Evolutionary conservation across 2,329 filamentous ascomycete genomes (phyloP).

Genomic region (Tricladium varicosporioides): DNA sequence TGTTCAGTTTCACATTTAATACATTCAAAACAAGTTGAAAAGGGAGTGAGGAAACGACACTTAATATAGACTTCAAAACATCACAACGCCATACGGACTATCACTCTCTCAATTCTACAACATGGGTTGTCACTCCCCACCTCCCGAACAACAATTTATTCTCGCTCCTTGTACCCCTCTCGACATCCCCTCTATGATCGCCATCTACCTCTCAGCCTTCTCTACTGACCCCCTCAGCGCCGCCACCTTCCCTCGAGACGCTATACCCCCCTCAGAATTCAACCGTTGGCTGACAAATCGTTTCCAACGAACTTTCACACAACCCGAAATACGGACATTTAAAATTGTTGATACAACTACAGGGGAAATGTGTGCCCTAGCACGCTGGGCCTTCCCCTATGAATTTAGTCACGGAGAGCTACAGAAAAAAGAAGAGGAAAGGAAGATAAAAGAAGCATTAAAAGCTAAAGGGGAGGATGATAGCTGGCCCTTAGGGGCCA

Average conservation of each 20-base stretch:
- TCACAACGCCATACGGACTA: neutral
- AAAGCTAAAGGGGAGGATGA: slow-evolving; percentile 10
- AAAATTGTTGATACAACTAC: slow-evolving; percentile 33
- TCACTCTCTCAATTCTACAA: neutral
- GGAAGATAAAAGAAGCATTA: slow-evolving; percentile 3
- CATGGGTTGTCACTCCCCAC: neutral
- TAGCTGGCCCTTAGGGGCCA: slow-evolving; percentile 33
- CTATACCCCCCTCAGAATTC: slow-evolving; percentile 12
- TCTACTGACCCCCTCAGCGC: slow-evolving; percentile 24
- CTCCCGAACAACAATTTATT: slow-evolving; percentile 6
- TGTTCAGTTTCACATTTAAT: no score
- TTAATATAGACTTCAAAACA: no score
- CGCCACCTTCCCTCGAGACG: slow-evolving; percentile 23
- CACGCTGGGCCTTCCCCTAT: slow-evolving; percentile 37
- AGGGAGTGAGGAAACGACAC: no score
- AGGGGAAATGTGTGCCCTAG: slow-evolving; percentile 33
- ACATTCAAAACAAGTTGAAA: no score
- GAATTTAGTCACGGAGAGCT: slow-evolving; percentile 21
- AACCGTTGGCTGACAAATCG: slow-evolving; percentile 33
- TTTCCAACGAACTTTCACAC: slow-evolving; percentile 27
- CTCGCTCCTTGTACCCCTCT: slow-evolving; percentile 23
- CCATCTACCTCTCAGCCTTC: slow-evolving; percentile 34
- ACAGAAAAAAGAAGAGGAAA: slow-evolving; percentile 3
- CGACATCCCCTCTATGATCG: slow-evolving; percentile 32
- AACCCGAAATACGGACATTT: slow-evolving; percentile 33